A percentile compares a stretch with the other conserved stretches of the same genome.
phyloP scores from a whole-genome alignment of 1,284 basidiomycete species.

The Peniophora sp. region DNA sequence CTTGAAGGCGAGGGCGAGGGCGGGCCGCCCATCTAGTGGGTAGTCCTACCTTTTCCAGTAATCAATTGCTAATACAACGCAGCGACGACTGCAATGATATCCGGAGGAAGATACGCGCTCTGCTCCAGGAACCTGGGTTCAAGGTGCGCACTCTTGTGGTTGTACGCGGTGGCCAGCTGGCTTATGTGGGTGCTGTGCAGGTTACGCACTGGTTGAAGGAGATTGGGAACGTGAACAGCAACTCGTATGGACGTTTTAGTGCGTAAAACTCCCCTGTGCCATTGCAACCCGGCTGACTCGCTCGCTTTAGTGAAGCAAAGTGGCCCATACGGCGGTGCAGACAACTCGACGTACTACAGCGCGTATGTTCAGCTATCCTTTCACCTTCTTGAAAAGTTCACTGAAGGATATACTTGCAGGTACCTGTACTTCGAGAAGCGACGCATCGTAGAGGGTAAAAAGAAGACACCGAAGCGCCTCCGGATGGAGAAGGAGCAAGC shows the following conservation, averaged over 20 bases:
- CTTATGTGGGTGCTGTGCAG: slow-evolving; percentile 15
- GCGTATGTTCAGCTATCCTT: slow-evolving; percentile 25
- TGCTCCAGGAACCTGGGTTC: slow-evolving; percentile 33
- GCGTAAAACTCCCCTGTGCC: slow-evolving; percentile 18
- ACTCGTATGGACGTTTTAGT: slow-evolving; percentile 37
- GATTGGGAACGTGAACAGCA: slow-evolving; percentile 39
- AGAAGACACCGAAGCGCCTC: slow-evolving; percentile 32
- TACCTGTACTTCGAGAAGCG: slow-evolving; percentile 45
- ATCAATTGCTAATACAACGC: too few relatives aligned
- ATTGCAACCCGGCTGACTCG: not conserved
- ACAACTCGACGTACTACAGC: slow-evolving; percentile 35
- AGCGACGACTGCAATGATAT: too few relatives aligned
- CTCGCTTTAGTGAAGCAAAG: slow-evolving; percentile 29
- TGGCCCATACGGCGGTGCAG: slow-evolving; percentile 30
- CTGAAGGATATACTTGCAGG: slow-evolving; percentile 14
- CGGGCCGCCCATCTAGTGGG: too few relatives aligned
- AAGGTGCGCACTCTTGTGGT: slow-evolving; percentile 24
- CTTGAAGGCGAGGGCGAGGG: too few relatives aligned
- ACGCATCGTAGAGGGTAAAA: slow-evolving; percentile 37
- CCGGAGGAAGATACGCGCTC: not conserved
- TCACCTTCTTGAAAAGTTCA: too few relatives aligned
- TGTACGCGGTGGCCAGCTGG: not conserved
- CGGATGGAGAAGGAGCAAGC: slow-evolving; percentile 25
- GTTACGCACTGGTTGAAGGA: slow-evolving; percentile 37
- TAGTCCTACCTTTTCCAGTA: too few relatives aligned